Conservation (phyloP, 257 asterid genomes). For the Haberlea rhodopensis region DNA sequence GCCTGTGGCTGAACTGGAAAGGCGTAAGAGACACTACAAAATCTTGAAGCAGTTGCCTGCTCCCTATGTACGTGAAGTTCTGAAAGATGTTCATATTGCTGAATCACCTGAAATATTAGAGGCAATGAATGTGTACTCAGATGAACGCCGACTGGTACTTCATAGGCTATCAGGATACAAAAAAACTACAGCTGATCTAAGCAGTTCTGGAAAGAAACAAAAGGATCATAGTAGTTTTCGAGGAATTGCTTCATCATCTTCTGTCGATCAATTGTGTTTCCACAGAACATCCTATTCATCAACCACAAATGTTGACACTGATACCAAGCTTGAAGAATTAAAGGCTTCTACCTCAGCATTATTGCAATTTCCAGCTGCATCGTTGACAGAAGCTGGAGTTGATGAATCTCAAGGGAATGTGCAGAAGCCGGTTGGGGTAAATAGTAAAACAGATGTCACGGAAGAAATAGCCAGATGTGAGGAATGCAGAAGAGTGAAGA, state of each 20-base stretch:
- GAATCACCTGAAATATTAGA: conserved; percentile 51
- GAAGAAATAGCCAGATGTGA: conserved; percentile 92
- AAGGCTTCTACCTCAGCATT: conserved; percentile 62
- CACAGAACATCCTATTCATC: conserved; percentile 38
- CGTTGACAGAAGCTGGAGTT: conserved; percentile 42
- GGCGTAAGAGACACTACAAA: conserved; percentile 72
- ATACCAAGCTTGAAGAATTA: conserved; percentile 62
- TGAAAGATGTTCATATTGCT: conserved; percentile 65
- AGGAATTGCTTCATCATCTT: conserved; percentile 47
- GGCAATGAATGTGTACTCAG: conserved; percentile 61
- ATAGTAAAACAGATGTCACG: conserved; percentile 44
- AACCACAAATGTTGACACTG: conserved; percentile 31
- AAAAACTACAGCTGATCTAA: conserved; percentile 34
- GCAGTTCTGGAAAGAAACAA: conserved; percentile 42
- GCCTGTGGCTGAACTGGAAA: conserved; percentile 50
- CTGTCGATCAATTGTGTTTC: conserved; percentile 52
- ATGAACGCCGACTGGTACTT: conserved; percentile 81
- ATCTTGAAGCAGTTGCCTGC: conserved; percentile 89
- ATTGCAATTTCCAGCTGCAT: conserved; percentile 58
- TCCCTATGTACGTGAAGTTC: conserved; percentile 53
- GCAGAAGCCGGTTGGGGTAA: conserved; percentile 47
- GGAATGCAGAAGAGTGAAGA: conserved; percentile 84
- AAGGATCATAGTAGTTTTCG: conserved; percentile 36
- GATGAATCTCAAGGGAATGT: conserved; percentile 53
- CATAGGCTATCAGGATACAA: conserved; percentile 48